A percentile compares a stretch with the other conserved stretches of the same genome.
These are phyloP conservation scores for Camellia granthamiana DNA, from an alignment of 148 eudicot genomes.

Conservation along the genomic window DNA sequence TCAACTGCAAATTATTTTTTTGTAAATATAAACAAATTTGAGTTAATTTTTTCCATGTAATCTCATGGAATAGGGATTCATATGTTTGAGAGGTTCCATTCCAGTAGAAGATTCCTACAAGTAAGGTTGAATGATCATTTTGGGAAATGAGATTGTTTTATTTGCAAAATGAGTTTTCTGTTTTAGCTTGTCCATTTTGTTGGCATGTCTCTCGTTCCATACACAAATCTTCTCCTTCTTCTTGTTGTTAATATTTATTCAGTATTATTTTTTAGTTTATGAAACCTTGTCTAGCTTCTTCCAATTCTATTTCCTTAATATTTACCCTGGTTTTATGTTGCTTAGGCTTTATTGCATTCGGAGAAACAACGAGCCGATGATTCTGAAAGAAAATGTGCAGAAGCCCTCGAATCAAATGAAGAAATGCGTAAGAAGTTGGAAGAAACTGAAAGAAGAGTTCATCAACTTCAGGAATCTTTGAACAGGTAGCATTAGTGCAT, in stretches of 20 bases:
- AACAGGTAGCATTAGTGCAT: slow-evolving; percentile 52
- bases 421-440: slow-evolving; percentile 69
- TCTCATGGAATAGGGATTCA: too few relatives aligned
- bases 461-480: slow-evolving; percentile 82
- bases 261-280: neutral
- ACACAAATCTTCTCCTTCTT: slow-evolving; percentile 5
- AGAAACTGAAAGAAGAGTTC: slow-evolving; percentile 89
- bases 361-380: slow-evolving; percentile 78
- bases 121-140: too few relatives aligned
- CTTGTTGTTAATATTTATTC: neutral
- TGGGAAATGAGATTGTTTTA: neutral
- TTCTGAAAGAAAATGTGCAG: slow-evolving; percentile 62
- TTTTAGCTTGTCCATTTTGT: neutral
- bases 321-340: slow-evolving; percentile 5
- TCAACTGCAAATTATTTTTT: too few relatives aligned
- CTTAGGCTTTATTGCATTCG: slow-evolving; percentile 58
- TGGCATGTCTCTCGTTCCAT: neutral
- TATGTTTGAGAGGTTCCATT: too few relatives aligned
- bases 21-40: too few relatives aligned
- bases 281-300: slow-evolving; percentile 9
- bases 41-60: too few relatives aligned
- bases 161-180: neutral
- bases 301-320: neutral
- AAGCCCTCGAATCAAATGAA: slow-evolving; percentile 68
- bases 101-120: too few relatives aligned